Base-by-base conservation (phyloP, 2,329 filamentous ascomycete species). In the Sporothrix brasiliensis region DNA sequence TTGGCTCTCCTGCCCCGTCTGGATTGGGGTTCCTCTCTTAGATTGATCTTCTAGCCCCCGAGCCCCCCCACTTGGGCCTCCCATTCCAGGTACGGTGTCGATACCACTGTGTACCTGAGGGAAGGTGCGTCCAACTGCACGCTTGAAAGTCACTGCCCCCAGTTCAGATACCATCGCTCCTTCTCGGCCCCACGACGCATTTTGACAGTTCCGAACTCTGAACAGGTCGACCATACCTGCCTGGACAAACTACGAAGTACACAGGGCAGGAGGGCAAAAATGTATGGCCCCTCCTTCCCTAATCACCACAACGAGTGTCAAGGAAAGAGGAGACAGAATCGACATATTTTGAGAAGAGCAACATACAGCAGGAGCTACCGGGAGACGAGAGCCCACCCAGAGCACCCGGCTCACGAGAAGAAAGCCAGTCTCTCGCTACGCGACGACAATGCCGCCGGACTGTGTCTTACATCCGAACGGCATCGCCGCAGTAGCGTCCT, bases 41-140 rank as follows among this genome's bases (percentile, higher is more conserved):
- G 11, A 63, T 47, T 63, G 2, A 47, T 39, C 58, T 63, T 63
- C 58, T 63, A 63, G 61, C 24, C 61, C 30, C 61, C 58, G 47
- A 63, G 61, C 24, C 61, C 30, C 61, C 61, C 61, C 44, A 50
- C 44, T 21, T 14, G 27, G 34, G 61, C 44, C 44, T 21, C 4
- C 61, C 44, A 27, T 50, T 24, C 47, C 61, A 44, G 24, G 21
- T 66, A 66, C 61, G 44, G 61, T 66, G 61, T 52, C 24, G 44
- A 66, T 24, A 39, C 34, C 49, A 67, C 63, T 67, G 63, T 67
- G 39, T 44, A 44, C 58, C 39, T 63, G 39, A 63, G 63, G 63
- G 63, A 52, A 53, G 63, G 27, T 24, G 63, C 47, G 47, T n/a
- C 30, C 47, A 39, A 53, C 49, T 30, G 30, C 30, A 44, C 30